Conservation (phyloP, 495 filamentous ascomycete species). For the Lineolata rhizophorae region DNA sequence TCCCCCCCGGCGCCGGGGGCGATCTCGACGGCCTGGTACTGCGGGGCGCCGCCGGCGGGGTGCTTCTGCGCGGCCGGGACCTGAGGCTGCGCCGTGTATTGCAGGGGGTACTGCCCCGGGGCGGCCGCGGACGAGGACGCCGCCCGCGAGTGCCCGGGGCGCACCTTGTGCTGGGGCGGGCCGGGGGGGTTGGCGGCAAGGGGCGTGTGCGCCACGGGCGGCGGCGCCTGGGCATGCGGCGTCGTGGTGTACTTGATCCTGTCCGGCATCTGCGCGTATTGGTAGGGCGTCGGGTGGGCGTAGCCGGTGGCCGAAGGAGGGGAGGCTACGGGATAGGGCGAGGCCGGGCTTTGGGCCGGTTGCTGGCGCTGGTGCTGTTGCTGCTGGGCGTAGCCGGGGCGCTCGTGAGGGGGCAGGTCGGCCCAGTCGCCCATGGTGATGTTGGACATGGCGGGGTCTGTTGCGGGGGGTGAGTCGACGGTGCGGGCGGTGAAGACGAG, state of each 20-base stretch:
- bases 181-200: too few species aligned
- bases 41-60: too few species aligned
- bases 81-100: not conserved
- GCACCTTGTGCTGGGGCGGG: too few species aligned
- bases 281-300: not conserved
- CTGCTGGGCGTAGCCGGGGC: conserved; percentile 12
- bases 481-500: too few species aligned
- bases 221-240: not conserved
- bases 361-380: conserved; percentile 1
- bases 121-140: too few species aligned
- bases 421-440: conserved; percentile 16
- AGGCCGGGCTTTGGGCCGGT: not conserved
- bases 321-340: not conserved
- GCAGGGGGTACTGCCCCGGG: too few species aligned
- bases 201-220: too few species aligned
- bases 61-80: too few species aligned
- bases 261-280: conserved; percentile 6
- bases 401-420: conserved; percentile 17
- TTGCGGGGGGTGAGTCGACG: too few species aligned
- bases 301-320: not conserved
- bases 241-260: conserved; percentile 15
- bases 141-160: too few species aligned
- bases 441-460: too few species aligned
- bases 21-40: conserved; percentile 9
- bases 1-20: conserved; percentile 5